phyloP scores from a whole-genome alignment of 2,329 filamentous ascomycete species.

The Diplodia sapinea region DNA sequence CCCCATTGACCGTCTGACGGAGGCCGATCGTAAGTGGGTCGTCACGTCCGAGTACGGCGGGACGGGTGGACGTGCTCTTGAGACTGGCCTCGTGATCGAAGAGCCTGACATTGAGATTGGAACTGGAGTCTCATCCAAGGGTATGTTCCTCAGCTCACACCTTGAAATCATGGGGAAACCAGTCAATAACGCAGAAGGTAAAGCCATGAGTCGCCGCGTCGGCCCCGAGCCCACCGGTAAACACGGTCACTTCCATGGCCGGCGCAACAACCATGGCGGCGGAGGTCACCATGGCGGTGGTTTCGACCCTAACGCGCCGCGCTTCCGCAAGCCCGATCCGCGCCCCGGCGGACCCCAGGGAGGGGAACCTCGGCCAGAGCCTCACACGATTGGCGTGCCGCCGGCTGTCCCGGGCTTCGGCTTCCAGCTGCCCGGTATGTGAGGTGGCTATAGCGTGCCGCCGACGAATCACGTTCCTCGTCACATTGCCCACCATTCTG shows the following conservation, averaged over 20 bases:
- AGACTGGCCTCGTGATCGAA: constrained; percentile 85
- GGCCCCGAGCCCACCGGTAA: constrained; percentile 33
- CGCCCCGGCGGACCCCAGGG: constrained; percentile 32
- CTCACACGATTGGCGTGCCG: constrained; percentile 57
- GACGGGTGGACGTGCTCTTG: constrained; percentile 81
- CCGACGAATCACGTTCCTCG: constrained; percentile 1
- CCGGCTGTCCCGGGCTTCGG: constrained; percentile 62
- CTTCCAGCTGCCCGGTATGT: constrained; percentile 51
- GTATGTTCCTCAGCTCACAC: neutral
- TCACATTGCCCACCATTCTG: neutral
- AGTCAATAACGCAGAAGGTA: neutral
- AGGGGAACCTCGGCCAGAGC: constrained; percentile 41
- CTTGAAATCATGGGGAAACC: constrained; percentile 39
- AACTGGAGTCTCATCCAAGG: constrained; percentile 92
- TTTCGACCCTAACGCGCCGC: constrained; percentile 36
- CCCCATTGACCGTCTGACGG: constrained; percentile 88
- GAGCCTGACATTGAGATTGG: constrained; percentile 99
- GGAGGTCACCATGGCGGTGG: constrained; percentile 31
- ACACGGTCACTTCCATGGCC: constrained; percentile 19
- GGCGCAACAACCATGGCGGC: neutral
- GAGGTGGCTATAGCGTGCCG: constrained; percentile 8
- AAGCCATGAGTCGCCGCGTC: constrained; percentile 29
- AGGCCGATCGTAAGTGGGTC: constrained; percentile 98
- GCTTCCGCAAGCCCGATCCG: constrained; percentile 42
- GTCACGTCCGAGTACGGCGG: constrained; percentile 91